Evolutionary conservation across 192 early-diverging fungal genomes (phyloP), one percentile per base, ranked within the genome.

Genomic region (Funneliformis geosporum): DNA sequence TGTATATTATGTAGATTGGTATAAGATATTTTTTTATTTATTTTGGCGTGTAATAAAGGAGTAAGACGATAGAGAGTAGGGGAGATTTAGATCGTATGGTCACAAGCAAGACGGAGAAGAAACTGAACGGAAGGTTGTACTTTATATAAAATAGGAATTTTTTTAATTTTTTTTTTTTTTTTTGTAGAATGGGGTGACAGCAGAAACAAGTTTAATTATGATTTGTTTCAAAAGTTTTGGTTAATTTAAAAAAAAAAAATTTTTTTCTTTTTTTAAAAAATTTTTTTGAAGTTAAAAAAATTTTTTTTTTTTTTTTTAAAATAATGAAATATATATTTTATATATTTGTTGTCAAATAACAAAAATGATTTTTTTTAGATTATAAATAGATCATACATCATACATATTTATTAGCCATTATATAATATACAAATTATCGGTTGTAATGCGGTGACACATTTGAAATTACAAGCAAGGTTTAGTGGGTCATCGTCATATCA

Each of bases 31-130:
- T 33, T 33, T 33, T 33, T 33, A 33, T 33, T 33, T n/a, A n/a
- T n/a, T 33, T 33, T 33, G 33, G 33, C 33, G 33, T 33, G 33
- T 33, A 33, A 33, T 27, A 65, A 64, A 64, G 28, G 62, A 65
- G 27, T 59, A 33, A 16, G 23, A 65, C 14, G 27, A 65, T 65
- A 65, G 14, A 65, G 62, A 65, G 62, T 65, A 65, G 62, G 62
- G 60, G 27, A 66, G 27, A 23, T 66, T 64, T 66, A 66, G 64
- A 66, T 66, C 64, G 21, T 66, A 33, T 55, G 64, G 64, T 66
- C 64, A 66, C 64, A 66, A 66, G 33, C 25, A 33, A 66, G 64
- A 66, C 64, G 18, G 16, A 66, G 28, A 66, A 66, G 33, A 66
- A 65, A 12, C 9, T 12, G 64, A 33, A 8, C 8, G 14, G 33